Evolutionary conservation across 2,329 filamentous ascomycete species (phyloP), one percentile per base, ranked within the genome.

Genomic region (Stagonosporopsis cucurbitacearum): DNA sequence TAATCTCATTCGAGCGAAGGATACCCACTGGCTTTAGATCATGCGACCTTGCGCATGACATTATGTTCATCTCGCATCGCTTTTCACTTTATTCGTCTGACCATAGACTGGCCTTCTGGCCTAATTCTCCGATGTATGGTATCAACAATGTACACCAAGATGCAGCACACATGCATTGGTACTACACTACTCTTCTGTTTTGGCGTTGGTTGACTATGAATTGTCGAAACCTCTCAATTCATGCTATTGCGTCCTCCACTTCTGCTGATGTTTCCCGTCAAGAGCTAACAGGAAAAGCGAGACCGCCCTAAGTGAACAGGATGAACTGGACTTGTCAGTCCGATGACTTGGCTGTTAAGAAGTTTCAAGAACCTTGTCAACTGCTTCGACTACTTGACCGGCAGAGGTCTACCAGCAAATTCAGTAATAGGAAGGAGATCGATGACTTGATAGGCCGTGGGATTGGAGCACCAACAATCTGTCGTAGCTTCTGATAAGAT

Each of bases 1-100:
- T 60, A 65, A 64, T 51, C 48, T 67, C 59, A 36, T 42, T 60
- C 56, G 23, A 55, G 50, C 49, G 48, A 54, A 58, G 66, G 59
- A 68, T 68, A 68, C 66, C 66, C 66, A 66, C 47, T 37, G 60
- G 64, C 62, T 63, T 68, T 55, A 63, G 48, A 58, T 8, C 54
- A 36, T 46, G 26, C 20, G 25, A 51, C 35, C 60, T 54, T 52
- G 56, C 37, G 19, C 12, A 13, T 22, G 28, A 41, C 41, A 43
- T 36, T 36, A 22, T 30, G 15, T 32, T 35, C 25, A 25, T 30
- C 19, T 36, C 9, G 36, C 25, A 43, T 22, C n/a, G 6, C 12
- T 3, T 11, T 37, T 20, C 9, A 20, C 17, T 17, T 36, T 17
- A 23, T 15, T n/a, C 23, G 7, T 22, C 12, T 22, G 13, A 19